Conservation (phyloP, 306 rosid species). For the Erythrophleum fordii region DNA sequence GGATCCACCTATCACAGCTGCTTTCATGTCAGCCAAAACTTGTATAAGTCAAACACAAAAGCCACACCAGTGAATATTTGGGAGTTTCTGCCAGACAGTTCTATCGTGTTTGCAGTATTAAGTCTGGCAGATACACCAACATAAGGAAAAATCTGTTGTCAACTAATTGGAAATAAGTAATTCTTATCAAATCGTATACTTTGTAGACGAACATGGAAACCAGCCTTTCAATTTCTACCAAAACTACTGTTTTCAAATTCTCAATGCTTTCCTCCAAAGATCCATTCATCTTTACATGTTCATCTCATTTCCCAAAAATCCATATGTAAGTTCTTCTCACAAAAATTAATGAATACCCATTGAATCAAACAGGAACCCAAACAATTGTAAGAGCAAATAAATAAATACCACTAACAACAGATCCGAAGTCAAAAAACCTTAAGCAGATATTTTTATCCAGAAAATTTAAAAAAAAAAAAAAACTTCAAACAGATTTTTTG, state of each 20-base stretch:
- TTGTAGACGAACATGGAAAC: not conserved
- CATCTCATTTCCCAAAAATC: slow-evolving; percentile 26
- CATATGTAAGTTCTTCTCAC: slow-evolving; percentile 4
- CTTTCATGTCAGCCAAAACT: not conserved
- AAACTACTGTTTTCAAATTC: not conserved
- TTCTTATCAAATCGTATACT: too few species aligned
- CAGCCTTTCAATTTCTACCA: not conserved
- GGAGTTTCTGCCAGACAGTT: too few species aligned
- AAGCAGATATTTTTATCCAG: slow-evolving; percentile 11
- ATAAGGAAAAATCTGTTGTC: too few species aligned
- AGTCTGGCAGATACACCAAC: too few species aligned
- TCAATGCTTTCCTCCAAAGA: not conserved
- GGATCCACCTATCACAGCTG: not conserved
- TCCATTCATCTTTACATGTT: not conserved
- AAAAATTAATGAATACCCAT: not conserved
- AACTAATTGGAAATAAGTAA: too few species aligned
- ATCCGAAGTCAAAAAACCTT: not conserved
- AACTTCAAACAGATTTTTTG: not conserved
- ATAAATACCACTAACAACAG: slow-evolving; percentile 16
- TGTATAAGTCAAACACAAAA: too few species aligned
- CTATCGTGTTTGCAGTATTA: too few species aligned
- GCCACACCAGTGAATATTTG: too few species aligned
- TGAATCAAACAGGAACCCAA: not conserved
- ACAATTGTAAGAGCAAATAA: slow-evolving; percentile 12
- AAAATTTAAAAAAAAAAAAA: not conserved